Conservation (phyloP, 2,329 filamentous ascomycete species). For the Trichoderma pleuroti region DNA sequence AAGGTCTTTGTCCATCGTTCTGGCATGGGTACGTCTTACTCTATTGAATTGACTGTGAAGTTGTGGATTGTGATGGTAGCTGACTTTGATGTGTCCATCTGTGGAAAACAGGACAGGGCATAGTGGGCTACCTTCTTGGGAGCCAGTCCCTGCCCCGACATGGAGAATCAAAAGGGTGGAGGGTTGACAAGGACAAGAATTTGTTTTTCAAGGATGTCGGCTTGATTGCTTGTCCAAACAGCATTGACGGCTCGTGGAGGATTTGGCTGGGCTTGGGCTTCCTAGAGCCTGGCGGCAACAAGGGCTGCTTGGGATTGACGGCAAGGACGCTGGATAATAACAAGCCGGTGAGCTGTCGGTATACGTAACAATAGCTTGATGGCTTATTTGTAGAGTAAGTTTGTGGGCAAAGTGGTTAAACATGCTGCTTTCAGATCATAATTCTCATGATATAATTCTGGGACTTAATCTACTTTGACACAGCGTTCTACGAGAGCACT, state of each 20-base stretch:
- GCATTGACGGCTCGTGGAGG: conserved; percentile 41
- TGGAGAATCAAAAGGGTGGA: conserved; percentile 47
- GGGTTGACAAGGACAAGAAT: conserved; percentile 40
- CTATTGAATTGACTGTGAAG: neutral
- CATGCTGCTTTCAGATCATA: neutral
- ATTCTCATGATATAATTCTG: neutral
- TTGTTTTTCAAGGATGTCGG: conserved; percentile 44
- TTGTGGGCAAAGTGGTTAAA: neutral
- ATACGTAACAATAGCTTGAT: conserved; percentile 24
- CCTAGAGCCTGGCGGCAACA: conserved; percentile 35
- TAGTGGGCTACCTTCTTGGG: conserved; percentile 50
- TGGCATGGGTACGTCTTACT: conserved; percentile 50
- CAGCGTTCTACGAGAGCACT: neutral
- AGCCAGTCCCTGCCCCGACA: conserved; percentile 36
- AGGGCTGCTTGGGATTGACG: conserved; percentile 37
- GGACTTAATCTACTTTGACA: no score
- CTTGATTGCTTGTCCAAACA: conserved; percentile 53
- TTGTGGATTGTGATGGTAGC: neutral
- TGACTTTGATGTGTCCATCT: neutral
- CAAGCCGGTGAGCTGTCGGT: conserved; percentile 37
- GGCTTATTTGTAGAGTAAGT: neutral
- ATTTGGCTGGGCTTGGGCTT: conserved; percentile 36
- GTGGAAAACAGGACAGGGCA: conserved; percentile 44
- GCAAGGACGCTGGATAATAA: conserved; percentile 29
- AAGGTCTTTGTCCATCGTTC: conserved; percentile 53